Percentiles rank a stretch among this genome's conserved stretches.
phyloP scores from a whole-genome alignment of 345 rosid species.

The Lepidium africanum region DNA sequence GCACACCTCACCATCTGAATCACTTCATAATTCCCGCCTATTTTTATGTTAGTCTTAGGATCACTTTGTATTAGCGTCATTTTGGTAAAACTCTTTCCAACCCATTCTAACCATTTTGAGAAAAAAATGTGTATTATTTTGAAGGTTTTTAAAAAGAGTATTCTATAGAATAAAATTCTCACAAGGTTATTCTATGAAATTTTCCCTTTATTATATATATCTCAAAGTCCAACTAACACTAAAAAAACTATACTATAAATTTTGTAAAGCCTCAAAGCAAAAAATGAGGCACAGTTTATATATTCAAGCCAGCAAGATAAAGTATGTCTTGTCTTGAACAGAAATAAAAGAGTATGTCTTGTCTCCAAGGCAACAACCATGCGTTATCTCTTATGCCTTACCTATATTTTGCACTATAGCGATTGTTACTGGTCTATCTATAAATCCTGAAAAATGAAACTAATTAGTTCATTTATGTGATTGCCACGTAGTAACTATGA shows the following conservation, averaged over 20 bases:
- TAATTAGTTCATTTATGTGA: too few species aligned
- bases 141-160: too few species aligned
- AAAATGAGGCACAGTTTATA: background rate
- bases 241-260: background rate
- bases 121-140: too few species aligned
- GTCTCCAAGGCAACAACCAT: slow-evolving; percentile 5
- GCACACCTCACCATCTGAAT: too few species aligned
- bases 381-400: background rate
- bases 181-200: too few species aligned
- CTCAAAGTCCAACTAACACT: background rate
- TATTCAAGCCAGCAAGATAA: slow-evolving; percentile 17
- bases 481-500: background rate
- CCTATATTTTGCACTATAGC: background rate
- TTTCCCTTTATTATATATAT: too few species aligned
- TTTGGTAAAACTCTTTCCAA: too few species aligned
- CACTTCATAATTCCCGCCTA: too few species aligned
- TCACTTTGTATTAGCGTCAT: too few species aligned
- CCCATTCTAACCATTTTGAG: too few species aligned
- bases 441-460: background rate
- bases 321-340: slow-evolving; percentile 12
- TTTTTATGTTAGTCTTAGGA: too few species aligned
- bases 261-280: background rate
- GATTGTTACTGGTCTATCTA: background rate
- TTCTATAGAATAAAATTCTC: too few species aligned
- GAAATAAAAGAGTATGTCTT: background rate